These are phyloP conservation scores for Dipodascus albidus DNA, from an alignment of 805 yeast genomes.

Conservation along the genomic window DNA sequence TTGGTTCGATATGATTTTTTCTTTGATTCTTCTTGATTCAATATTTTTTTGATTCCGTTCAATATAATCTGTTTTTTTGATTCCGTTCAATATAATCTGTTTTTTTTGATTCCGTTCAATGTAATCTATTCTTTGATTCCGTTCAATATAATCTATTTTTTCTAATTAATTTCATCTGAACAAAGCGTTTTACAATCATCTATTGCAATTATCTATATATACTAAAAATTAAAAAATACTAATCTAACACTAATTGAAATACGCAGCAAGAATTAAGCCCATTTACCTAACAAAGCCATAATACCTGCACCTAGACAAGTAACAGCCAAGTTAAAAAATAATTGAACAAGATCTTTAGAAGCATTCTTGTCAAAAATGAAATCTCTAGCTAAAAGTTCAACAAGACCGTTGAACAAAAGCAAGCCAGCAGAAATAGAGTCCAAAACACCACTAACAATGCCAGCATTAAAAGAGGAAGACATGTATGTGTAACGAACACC, in stretches of 20 bases:
- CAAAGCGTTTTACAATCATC: no score
- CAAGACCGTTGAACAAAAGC: slow-evolving; percentile 59
- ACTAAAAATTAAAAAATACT: neutral
- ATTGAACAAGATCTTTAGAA: slow-evolving; percentile 31
- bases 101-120: no score
- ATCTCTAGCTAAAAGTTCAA: slow-evolving; percentile 67
- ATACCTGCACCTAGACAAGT: slow-evolving; percentile 50
- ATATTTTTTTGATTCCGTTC: no score
- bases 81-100: no score
- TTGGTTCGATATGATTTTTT: no score
- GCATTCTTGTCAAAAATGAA: slow-evolving; percentile 38
- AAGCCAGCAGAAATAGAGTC: slow-evolving; percentile 67
- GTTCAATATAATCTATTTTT: no score
- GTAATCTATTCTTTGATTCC: no score
- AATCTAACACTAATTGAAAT: neutral
- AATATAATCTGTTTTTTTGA: no score
- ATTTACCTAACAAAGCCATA: slow-evolving; percentile 66
- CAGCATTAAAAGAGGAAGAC: slow-evolving; percentile 41
- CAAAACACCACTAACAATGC: slow-evolving; percentile 49
- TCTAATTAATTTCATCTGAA: no score
- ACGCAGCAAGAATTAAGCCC: slow-evolving; percentile 39
- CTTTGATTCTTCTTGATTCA: no score
- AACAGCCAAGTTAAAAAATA: slow-evolving; percentile 30
- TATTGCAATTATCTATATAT: neutral
- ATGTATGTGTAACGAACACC: slow-evolving; percentile 53